phyloP scores from a whole-genome alignment of 495 filamentous ascomycete genomes.

The Penicillium goetzii region DNA sequence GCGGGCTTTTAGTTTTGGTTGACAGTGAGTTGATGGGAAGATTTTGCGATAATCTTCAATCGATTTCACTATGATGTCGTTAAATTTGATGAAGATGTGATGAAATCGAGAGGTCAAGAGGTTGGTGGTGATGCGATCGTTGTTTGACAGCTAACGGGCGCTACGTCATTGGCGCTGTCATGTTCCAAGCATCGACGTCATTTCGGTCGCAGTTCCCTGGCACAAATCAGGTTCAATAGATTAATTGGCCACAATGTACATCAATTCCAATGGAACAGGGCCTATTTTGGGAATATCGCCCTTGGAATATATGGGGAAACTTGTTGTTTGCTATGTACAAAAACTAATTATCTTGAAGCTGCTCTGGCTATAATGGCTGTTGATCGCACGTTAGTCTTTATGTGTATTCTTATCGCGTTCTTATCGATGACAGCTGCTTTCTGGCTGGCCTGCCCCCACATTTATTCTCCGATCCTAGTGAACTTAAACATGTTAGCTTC shows the following conservation, averaged over 20 bases:
- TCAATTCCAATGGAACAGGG: background rate
- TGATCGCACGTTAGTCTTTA: background rate
- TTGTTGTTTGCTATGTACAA: background rate
- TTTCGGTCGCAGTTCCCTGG: slow-evolving; percentile 20
- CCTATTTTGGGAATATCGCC: background rate
- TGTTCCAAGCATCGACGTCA: slow-evolving; percentile 22
- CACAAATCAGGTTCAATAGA: slow-evolving; percentile 14
- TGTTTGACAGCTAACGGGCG: slow-evolving; percentile 20
- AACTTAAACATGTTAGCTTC: too few species aligned
- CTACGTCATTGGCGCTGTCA: slow-evolving; percentile 27
- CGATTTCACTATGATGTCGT: background rate
- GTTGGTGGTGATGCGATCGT: background rate
- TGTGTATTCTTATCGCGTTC: background rate
- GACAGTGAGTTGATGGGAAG: slow-evolving; percentile 5
- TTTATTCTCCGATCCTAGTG: background rate
- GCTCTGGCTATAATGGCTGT: background rate
- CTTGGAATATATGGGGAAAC: background rate
- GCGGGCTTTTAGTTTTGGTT: background rate
- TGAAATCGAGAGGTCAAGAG: background rate
- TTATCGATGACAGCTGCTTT: background rate
- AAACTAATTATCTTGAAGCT: background rate
- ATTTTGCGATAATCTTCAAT: slow-evolving; percentile 10
- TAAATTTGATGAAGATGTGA: background rate
- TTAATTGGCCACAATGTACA: slow-evolving; percentile 8
- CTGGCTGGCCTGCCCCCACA: background rate